Percentiles rank a stretch among this genome's conserved stretches.
Evolutionary conservation across 2,329 filamentous ascomycete species (phyloP).

Genomic region (Cladophialophora yegresii): DNA sequence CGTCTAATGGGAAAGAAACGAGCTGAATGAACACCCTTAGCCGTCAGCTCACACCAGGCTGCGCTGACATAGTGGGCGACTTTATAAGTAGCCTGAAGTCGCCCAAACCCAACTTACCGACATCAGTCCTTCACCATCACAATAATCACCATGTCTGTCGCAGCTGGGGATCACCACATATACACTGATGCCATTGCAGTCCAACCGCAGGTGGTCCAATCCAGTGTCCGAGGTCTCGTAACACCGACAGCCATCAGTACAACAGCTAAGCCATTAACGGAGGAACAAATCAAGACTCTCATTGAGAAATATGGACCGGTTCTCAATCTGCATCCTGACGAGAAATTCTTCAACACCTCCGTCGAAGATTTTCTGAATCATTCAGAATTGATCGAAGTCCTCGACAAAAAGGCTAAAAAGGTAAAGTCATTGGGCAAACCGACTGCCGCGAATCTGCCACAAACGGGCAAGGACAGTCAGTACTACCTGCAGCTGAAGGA

Average conservation of each 20-base stretch:
- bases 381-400: slow-evolving; percentile 14
- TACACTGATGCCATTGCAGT: slow-evolving; percentile 13
- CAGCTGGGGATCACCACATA: slow-evolving; percentile 10
- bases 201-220: slow-evolving; percentile 19
- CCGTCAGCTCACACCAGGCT: slow-evolving; percentile 3
- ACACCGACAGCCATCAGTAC: slow-evolving; percentile 15
- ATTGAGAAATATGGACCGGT: slow-evolving; percentile 21
- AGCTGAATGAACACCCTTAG: background rate
- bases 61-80: background rate
- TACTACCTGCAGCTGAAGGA: slow-evolving; percentile 19
- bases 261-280: slow-evolving; percentile 17
- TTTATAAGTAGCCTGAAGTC: slow-evolving; percentile 2
- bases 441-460: slow-evolving; percentile 6
- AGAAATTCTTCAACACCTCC: slow-evolving; percentile 19
- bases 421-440: slow-evolving; percentile 8
- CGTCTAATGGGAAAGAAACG: background rate
- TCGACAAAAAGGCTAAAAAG: slow-evolving; percentile 17
- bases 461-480: slow-evolving; percentile 14
- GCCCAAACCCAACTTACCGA: background rate
- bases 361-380: slow-evolving; percentile 23
- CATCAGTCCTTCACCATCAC: background rate
- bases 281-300: slow-evolving; percentile 8
- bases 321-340: slow-evolving; percentile 20
- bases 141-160: background rate
- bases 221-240: slow-evolving; percentile 21